Percentiles rank a stretch among this genome's conserved stretches.
phyloP scores from a whole-genome alignment of 179 eudicot species.

The Carnegiea gigantea region DNA sequence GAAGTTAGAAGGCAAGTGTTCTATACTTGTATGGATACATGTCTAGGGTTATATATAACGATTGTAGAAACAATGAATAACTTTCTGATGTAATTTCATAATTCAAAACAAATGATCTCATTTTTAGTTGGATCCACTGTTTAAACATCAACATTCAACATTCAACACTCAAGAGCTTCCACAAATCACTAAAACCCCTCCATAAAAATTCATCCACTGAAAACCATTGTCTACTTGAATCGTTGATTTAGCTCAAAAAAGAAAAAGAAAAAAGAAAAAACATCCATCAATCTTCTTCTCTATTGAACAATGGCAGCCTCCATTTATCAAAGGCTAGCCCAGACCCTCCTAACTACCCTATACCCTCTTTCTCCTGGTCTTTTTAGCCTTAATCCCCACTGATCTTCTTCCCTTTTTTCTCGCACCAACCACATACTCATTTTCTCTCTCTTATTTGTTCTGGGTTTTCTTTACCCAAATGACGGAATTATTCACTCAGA shows the following conservation, averaged over 20 bases:
- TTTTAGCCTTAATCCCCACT: conserved; percentile 7
- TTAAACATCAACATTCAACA: neutral
- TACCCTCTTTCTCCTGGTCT: too few relatives aligned
- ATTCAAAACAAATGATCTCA: too few relatives aligned
- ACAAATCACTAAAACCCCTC: neutral
- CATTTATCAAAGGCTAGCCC: conserved; percentile 57
- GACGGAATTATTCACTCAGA: conserved; percentile 45
- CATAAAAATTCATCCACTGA: neutral
- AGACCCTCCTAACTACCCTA: neutral
- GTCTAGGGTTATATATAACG: too few relatives aligned
- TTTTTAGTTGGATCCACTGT: conserved; percentile 11
- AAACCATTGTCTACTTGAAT: neutral
- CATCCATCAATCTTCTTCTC: neutral
- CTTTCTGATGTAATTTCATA: too few relatives aligned
- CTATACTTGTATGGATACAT: too few relatives aligned
- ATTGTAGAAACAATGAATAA: too few relatives aligned
- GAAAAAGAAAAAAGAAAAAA: too few relatives aligned
- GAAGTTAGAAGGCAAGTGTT: too few relatives aligned
- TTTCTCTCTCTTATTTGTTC: conserved; percentile 51
- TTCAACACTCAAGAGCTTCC: neutral
- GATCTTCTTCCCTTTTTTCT: conserved; percentile 38
- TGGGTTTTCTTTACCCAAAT: conserved; percentile 58
- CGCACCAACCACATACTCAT: conserved; percentile 48
- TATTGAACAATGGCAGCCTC: conserved; percentile 53
- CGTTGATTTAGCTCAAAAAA: neutral